These are phyloP conservation scores for Drechslera avenae DNA, from an alignment of 2,329 filamentous ascomycete genomes.

Conservation along the genomic window DNA sequence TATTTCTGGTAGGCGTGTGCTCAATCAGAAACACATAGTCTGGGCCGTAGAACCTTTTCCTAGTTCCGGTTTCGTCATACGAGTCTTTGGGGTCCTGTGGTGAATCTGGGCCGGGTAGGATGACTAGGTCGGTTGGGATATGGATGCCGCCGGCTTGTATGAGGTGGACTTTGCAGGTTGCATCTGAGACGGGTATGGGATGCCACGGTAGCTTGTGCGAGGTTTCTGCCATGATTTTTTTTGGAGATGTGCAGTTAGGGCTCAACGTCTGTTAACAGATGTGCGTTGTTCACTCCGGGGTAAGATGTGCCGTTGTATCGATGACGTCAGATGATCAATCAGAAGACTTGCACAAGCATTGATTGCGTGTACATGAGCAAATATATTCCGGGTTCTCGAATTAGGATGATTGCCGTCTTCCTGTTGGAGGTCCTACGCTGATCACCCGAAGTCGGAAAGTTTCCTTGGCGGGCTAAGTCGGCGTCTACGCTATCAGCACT, in stretches of 20 bases:
- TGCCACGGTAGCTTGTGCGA: constrained; percentile 29
- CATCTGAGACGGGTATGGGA: constrained; percentile 26
- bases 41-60: constrained; percentile 31
- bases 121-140: constrained; percentile 54
- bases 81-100: constrained; percentile 47
- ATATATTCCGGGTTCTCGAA: neutral
- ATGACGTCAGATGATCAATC: neutral
- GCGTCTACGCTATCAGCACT: too few species aligned
- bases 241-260: too few species aligned
- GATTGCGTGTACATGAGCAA: neutral
- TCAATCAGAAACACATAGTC: constrained; percentile 43
- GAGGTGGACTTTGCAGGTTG: constrained; percentile 40
- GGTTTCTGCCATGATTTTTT: constrained; percentile 1
- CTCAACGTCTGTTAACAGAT: neutral
- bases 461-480: too few species aligned
- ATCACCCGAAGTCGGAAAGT: too few species aligned
- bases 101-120: constrained; percentile 52
- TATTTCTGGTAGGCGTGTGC: constrained; percentile 36
- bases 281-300: neutral
- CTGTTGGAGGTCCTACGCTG: neutral
- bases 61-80: constrained; percentile 40
- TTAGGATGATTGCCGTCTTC: too few species aligned
- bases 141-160: constrained; percentile 50
- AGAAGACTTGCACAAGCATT: neutral
- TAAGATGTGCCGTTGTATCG: neutral